Evolutionary conservation across 805 yeast genomes (phyloP), one percentile per base, ranked within the genome.

Genomic region (Nakazawaea molendinolei): DNA sequence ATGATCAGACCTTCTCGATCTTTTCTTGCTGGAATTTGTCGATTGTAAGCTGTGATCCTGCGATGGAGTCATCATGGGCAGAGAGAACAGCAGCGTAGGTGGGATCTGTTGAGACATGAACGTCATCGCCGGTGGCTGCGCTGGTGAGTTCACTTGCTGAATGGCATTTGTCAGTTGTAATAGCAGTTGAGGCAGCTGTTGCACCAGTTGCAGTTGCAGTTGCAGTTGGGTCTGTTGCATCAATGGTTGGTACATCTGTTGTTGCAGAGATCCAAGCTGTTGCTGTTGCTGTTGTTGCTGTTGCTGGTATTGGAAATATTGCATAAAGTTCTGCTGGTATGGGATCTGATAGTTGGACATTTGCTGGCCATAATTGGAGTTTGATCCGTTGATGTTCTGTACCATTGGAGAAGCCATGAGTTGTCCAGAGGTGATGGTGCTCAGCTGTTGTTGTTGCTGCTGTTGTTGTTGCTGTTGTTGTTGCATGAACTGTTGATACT

Each of bases 1-100:
- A 39, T 51, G 56, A 43, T 58, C 62, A 0, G 60, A 45, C 29
- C 51, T 51, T 39, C 63, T 48, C 3, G 50, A 40, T 32, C 58
- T 47, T 39, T 56, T 57, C n/a, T 54, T 42, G n/a, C n/a, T n/a
- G n/a, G n/a, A n/a, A n/a, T n/a, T n/a, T n/a, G n/a, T n/a, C n/a
- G n/a, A n/a, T n/a, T n/a, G n/a, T n/a, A n/a, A n/a, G n/a, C n/a
- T n/a, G n/a, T n/a, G n/a, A n/a, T n/a, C n/a, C n/a, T n/a, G n/a
- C n/a, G n/a, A n/a, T n/a, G n/a, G n/a, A n/a, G n/a, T n/a, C n/a
- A n/a, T n/a, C n/a, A n/a, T n/a, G n/a, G n/a, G 30, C 9, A 16
- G 10, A 27, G 8, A 16, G 30, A 27, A 21, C 20, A 15, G 30
- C 13, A 27, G 30, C 13, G 17, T 25, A 8, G n/a, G 16, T 10